Conservation (phyloP, 2,329 filamentous ascomycete species). For the Fonsecaea pugnacius region DNA sequence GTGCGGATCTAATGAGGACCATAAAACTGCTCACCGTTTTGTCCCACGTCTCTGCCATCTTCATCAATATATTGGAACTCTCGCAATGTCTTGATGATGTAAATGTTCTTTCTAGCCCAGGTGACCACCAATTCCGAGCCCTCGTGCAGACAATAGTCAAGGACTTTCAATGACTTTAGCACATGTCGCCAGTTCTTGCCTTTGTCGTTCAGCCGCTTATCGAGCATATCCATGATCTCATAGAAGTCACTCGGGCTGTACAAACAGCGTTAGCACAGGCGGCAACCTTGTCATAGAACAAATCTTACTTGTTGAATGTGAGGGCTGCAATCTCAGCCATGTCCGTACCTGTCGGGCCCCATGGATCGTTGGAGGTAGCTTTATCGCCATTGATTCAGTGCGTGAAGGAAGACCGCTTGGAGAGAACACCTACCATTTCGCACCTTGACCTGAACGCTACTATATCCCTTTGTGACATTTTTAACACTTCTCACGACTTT, state of each 20-base stretch:
- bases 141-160: constrained; percentile 97
- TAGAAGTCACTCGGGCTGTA: constrained; percentile 92
- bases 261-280: constrained; percentile 24
- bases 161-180: constrained; percentile 92
- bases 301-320: constrained; percentile 87
- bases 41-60: constrained; percentile 90
- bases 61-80: constrained; percentile 98
- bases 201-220: constrained; percentile 98
- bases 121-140: constrained; percentile 95
- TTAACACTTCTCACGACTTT: constrained; percentile 97
- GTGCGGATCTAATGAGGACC: neutral
- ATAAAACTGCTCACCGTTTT: constrained; percentile 72
- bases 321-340: constrained; percentile 99
- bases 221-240: constrained; percentile 99
- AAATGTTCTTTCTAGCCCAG: constrained; percentile 97
- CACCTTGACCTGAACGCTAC: constrained; percentile 94
- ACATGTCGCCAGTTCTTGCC: constrained; percentile 99
- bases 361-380: constrained; percentile 99
- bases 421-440: constrained; percentile 76
- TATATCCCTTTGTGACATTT: constrained; percentile 99
- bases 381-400: constrained; percentile 27
- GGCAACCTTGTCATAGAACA: neutral
- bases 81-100: constrained; percentile 96
- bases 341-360: constrained; percentile 95
- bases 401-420: neutral